Conservation (phyloP, 495 filamentous ascomycete genomes). For the Hypoxylon trugodes region DNA sequence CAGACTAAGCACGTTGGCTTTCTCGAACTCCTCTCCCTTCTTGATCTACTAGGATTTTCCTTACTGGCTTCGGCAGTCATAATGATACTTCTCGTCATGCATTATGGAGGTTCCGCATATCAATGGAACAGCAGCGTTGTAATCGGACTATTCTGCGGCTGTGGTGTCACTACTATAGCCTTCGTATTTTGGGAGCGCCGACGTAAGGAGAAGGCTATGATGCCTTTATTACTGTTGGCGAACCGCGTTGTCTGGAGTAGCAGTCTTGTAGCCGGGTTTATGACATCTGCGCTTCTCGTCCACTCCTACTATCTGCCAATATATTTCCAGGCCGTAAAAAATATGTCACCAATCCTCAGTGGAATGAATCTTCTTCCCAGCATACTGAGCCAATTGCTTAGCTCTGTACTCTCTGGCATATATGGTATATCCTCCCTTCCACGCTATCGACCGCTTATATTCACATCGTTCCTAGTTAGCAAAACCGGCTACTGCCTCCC, state of each 20-base stretch:
- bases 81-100: too few species aligned
- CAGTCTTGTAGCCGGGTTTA: neutral
- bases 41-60: too few species aligned
- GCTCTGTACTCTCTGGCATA: neutral
- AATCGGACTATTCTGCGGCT: neutral
- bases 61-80: too few species aligned
- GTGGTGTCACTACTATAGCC: neutral
- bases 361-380: neutral
- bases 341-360: neutral
- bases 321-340: neutral
- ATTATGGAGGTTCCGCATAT: neutral
- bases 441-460: neutral
- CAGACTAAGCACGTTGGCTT: too few species aligned
- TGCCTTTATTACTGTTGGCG: neutral
- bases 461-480: neutral
- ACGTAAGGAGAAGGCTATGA: neutral
- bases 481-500: neutral
- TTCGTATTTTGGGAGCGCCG: neutral
- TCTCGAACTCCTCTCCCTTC: too few species aligned
- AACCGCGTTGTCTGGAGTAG: neutral
- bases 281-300: neutral
- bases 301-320: neutral
- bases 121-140: neutral
- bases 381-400: neutral
- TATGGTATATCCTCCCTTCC: neutral